Base-by-base conservation (phyloP, 2,329 filamentous ascomycete genomes). In the Akanthomyces dipterigenus region DNA sequence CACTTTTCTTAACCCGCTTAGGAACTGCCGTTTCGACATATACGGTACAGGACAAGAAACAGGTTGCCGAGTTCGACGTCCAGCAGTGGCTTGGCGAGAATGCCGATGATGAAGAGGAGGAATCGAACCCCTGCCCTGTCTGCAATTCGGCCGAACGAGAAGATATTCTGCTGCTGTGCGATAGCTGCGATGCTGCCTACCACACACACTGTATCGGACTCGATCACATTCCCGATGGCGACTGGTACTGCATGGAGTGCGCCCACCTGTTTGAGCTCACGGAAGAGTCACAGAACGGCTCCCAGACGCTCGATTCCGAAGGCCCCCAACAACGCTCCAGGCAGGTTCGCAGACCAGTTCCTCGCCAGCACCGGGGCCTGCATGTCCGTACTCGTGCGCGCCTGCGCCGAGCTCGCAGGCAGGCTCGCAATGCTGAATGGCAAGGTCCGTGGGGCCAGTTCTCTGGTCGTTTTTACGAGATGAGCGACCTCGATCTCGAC, bases 201-300 rank as follows among this genome's bases (percentile, higher is more conserved):
- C 95, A 99, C 74, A 92, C 92, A 53, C 90, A 96, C 73, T 99
- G 95, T 74, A 85, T 96, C 64, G 93, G 90, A 38, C 82, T 96
- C 55, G 88, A 93, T 63, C 77, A 81, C 58, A 85, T 96, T 61
- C 92, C 93, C 24, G 77, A 82, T 34, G 90, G 89, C 31, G 80
- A 87, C 65, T 99, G 93, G 93, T 96, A 93, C 73, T 99, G 95
- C 77, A 87, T 95, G 74, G 86, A 89, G 68, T 99, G 95, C 75
- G 73, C 80, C 64, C 81, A 83, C 64, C 71, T 82, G 26, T 77
- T 83, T 53, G 68, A 73, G 22, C 68, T 73, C 24, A 64, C 67
- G 3, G 68, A 73, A 8, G 70, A 74, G n/a, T 68, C 70, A 55
- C 67, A 70, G 34, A 45, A 64, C 22, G 71, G 70, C 5, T 75